Evolutionary conservation across 2,329 filamentous ascomycete genomes (phyloP), one percentile per base, ranked within the genome.

Genomic region (Trichophyton benhamiae): DNA sequence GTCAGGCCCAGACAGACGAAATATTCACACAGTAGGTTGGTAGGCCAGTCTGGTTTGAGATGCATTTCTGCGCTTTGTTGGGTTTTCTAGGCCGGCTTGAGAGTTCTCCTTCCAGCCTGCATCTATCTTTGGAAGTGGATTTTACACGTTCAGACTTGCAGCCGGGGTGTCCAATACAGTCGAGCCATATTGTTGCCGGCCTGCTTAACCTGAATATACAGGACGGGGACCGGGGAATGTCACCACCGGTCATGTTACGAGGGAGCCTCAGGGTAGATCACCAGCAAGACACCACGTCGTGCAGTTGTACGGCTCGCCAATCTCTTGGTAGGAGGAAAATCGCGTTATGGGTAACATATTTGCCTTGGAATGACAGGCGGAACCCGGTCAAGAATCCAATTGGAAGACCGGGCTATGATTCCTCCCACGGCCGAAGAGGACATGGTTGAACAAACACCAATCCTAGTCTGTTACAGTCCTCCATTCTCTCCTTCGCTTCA

Each of bases 381-480:
- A 25, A 55, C n/a, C 25, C 49, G 49, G 49, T 4, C 49, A 55
- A 36, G 25, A 33, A 55, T 55, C 49, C 49, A 55, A 55, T 55
- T 55, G 49, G 49, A 49, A 55, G 49, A 36, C 13, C 27, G 49
- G 49, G 49, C 25, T 36, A 33, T 55, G 49, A 36, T 55, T 36
- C 20, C 33, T 55, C 49, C 20, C 27, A 17, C 49, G 9, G 49
- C 49, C 49, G 11, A 55, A 27, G n/a, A 38, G 27, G 33, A 27
- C 49, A 27, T 55, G 49, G 49, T 55, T 55, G 49, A 55, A 55
- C 49, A 20, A 55, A 55, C 49, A 55, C 49, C 49, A 55, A 55
- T 55, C 49, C 49, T 11, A 36, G 49, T 55, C 49, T 55, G 49
- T 33, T 20, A 27, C 49, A 55, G 49, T 38, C 49, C 49, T 55